These are phyloP conservation scores for Fusarium hostae DNA, from an alignment of 2,329 filamentous ascomycete species.

Conservation along the genomic window DNA sequence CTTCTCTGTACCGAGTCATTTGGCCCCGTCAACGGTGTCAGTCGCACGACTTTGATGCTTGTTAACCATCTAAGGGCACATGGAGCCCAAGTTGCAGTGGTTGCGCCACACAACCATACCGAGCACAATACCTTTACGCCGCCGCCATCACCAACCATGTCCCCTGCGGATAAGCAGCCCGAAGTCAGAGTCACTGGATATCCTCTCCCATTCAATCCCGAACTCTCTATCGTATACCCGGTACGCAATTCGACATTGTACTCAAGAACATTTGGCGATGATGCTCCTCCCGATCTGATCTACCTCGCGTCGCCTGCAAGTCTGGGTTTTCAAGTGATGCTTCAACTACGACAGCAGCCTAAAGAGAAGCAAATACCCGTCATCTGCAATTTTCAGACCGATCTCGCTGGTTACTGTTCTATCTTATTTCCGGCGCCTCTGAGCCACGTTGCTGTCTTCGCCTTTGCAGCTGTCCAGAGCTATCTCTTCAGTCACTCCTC, in stretches of 20 bases:
- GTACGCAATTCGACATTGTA: slow-evolving; percentile 72
- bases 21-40: slow-evolving; percentile 79
- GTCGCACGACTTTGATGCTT: slow-evolving; percentile 75
- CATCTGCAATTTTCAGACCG: slow-evolving; percentile 78
- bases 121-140: slow-evolving; percentile 65
- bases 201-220: slow-evolving; percentile 76
- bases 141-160: slow-evolving; percentile 49
- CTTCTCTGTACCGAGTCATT: slow-evolving; percentile 77
- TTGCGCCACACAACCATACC: slow-evolving; percentile 70
- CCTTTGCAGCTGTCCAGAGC: slow-evolving; percentile 72
- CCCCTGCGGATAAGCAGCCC: slow-evolving; percentile 48
- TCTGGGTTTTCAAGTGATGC: slow-evolving; percentile 75
- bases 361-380: slow-evolving; percentile 65
- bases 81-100: slow-evolving; percentile 72
- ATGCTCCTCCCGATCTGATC: slow-evolving; percentile 69
- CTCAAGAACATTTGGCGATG: slow-evolving; percentile 65
- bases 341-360: slow-evolving; percentile 72
- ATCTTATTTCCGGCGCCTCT: slow-evolving; percentile 75
- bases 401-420: slow-evolving; percentile 74
- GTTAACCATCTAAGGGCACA: slow-evolving; percentile 74
- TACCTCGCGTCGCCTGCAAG: slow-evolving; percentile 77
- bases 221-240: slow-evolving; percentile 76
- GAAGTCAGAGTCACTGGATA: slow-evolving; percentile 73
- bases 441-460: slow-evolving; percentile 68
- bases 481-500: slow-evolving; percentile 71